Conservation (phyloP, 2,329 filamentous ascomycete species). For the Fonsecaea nubica region DNA sequence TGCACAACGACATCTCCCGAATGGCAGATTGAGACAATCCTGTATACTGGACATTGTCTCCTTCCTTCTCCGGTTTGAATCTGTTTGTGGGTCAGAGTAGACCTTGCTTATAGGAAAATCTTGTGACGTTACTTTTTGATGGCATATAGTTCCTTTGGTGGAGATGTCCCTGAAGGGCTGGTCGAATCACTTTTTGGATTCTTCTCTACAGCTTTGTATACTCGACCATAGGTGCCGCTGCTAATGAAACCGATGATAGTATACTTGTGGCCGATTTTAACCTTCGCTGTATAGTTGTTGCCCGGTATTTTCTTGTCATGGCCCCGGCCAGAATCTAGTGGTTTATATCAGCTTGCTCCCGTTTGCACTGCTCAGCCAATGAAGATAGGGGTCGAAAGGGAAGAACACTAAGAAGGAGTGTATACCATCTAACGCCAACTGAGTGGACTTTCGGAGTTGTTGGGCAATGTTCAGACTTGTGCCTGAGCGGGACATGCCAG, state of each 20-base stretch:
- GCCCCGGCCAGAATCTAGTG: constrained; percentile 22
- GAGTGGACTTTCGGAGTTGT: constrained; percentile 35
- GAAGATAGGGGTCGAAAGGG: not conserved
- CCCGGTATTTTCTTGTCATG: constrained; percentile 50
- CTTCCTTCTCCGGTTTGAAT: constrained; percentile 98
- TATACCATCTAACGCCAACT: constrained; percentile 32
- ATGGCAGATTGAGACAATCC: constrained; percentile 97
- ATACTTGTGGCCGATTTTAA: constrained; percentile 85
- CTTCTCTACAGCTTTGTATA: constrained; percentile 90
- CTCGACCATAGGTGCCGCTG: constrained; percentile 94
- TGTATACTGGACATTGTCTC: constrained; percentile 91
- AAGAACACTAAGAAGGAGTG: not conserved
- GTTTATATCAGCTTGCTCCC: not conserved
- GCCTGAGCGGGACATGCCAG: constrained; percentile 34
- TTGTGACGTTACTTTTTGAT: constrained; percentile 83
- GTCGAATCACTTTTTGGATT: constrained; percentile 61
- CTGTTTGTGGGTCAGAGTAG: constrained; percentile 47
- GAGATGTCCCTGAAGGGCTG: constrained; percentile 29
- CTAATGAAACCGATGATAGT: constrained; percentile 98
- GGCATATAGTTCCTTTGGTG: constrained; percentile 76
- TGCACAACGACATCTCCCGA: constrained; percentile 96
- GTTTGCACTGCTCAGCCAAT: not conserved
- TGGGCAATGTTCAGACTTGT: constrained; percentile 37
- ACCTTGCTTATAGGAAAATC: not conserved
- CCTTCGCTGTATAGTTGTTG: constrained; percentile 70